These are phyloP conservation scores for Orobanche coerulescens DNA, from an alignment of 257 asterid genomes.

Conservation along the genomic window DNA sequence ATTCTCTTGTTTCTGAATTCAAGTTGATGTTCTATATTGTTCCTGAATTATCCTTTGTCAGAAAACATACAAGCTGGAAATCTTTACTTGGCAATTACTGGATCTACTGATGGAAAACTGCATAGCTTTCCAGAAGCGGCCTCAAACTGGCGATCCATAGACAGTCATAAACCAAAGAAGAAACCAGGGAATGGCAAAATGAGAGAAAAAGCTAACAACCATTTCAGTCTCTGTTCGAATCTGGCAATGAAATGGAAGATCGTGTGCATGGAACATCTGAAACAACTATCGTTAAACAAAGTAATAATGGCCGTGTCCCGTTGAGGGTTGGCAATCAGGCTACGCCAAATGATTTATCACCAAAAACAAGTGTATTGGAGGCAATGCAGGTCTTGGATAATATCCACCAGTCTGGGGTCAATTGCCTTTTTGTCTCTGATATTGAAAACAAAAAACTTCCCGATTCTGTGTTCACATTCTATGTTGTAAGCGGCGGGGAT, in stretches of 20 bases:
- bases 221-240: constrained; percentile 23
- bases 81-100: constrained; percentile 62
- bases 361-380: constrained; percentile 34
- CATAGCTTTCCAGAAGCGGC: constrained; percentile 68
- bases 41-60: no score
- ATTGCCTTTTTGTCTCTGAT: constrained; percentile 65
- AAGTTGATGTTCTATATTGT: no score
- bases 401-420: constrained; percentile 92
- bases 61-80: constrained; percentile 34
- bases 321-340: constrained; percentile 22
- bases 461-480: constrained; percentile 35
- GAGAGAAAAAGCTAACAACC: constrained; percentile 25
- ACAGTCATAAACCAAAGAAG: constrained; percentile 33
- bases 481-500: constrained; percentile 84
- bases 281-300: constrained; percentile 24
- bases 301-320: constrained; percentile 17
- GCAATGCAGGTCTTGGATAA: constrained; percentile 49
- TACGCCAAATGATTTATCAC: constrained; percentile 26
- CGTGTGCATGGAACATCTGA: constrained; percentile 27
- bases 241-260: constrained; percentile 29
- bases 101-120: constrained; percentile 82
- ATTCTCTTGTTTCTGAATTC: no score
- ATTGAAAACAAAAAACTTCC: constrained; percentile 26
- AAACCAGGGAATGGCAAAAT: constrained; percentile 24
- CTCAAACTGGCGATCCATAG: constrained; percentile 74